Percentiles rank a stretch among this genome's conserved stretches.
These are phyloP conservation scores for Trichoderma cornu-damae DNA, from an alignment of 2,329 filamentous ascomycete species.

Conservation along the genomic window DNA sequence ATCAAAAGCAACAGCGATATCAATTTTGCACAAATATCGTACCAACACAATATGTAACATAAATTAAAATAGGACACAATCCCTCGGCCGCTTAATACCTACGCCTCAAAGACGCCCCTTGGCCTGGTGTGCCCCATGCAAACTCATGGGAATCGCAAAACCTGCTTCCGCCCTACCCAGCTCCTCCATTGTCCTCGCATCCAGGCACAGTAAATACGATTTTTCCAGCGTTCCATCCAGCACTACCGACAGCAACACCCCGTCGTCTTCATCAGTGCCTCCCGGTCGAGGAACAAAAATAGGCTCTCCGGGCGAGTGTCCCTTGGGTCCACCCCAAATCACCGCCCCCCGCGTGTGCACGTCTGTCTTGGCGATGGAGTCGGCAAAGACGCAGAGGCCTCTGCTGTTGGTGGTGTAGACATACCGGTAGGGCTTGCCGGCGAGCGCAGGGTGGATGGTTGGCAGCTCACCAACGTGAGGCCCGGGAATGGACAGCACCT, in stretches of 20 bases:
- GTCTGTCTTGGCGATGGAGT: slow-evolving; percentile 63
- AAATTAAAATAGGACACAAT: background rate
- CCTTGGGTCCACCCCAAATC: slow-evolving; percentile 53
- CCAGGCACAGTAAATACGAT: slow-evolving; percentile 62
- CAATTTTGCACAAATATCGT: background rate
- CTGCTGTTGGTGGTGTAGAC: slow-evolving; percentile 54
- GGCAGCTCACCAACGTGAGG: slow-evolving; percentile 60
- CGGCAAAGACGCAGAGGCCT: slow-evolving; percentile 55
- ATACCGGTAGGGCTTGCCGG: slow-evolving; percentile 52
- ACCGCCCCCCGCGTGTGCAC: slow-evolving; percentile 45
- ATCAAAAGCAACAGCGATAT: no score
- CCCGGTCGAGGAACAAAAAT: slow-evolving; percentile 55
- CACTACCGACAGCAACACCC: slow-evolving; percentile 57
- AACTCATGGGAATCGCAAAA: slow-evolving; percentile 57
- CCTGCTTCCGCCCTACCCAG: slow-evolving; percentile 58
- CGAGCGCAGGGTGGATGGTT: slow-evolving; percentile 56
- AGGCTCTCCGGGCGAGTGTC: slow-evolving; percentile 63
- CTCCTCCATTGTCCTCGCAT: slow-evolving; percentile 59
- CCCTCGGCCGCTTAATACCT: background rate
- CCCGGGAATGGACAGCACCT: slow-evolving; percentile 43
- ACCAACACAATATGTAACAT: background rate
- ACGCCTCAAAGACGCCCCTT: background rate
- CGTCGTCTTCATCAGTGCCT: slow-evolving; percentile 54
- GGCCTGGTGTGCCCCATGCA: slow-evolving; percentile 54
- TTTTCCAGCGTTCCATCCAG: slow-evolving; percentile 53